Evolutionary conservation across 2,329 filamentous ascomycete genomes (phyloP).

Genomic region (Capronia epimyces): DNA sequence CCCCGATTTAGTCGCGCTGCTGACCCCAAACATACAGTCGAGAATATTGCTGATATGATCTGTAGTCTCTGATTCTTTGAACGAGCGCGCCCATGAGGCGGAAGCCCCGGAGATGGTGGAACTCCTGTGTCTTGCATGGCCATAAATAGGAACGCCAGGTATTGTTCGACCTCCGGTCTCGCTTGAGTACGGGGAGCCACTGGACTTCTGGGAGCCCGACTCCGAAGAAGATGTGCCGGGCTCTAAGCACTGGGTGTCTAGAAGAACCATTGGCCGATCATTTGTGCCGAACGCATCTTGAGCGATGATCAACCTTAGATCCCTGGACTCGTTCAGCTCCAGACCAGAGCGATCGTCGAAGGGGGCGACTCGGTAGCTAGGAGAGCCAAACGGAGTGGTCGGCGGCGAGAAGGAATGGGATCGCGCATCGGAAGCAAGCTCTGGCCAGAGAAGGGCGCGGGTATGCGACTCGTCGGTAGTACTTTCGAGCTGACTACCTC

Average conservation of each 20-base stretch:
- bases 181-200: conserved; percentile 12
- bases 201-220: conserved; percentile 3
- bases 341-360: conserved; percentile 46
- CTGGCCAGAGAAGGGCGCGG: conserved; percentile 44
- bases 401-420: conserved; percentile 39
- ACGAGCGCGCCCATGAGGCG: conserved; percentile 36
- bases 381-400: conserved; percentile 35
- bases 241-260: conserved; percentile 37
- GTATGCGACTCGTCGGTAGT: conserved; percentile 48
- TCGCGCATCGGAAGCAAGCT: conserved; percentile 39
- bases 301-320: conserved; percentile 44
- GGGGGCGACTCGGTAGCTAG: conserved; percentile 39
- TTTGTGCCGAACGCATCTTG: conserved; percentile 46
- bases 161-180: conserved; percentile 32
- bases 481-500: conserved; percentile 35
- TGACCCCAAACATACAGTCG: conserved; percentile 58
- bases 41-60: conserved; percentile 49
- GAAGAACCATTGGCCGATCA: conserved; percentile 43
- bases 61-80: conserved; percentile 34
- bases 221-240: conserved; percentile 2
- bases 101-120: conserved; percentile 40
- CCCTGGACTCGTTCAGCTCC: conserved; percentile 41
- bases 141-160: conserved; percentile 35
- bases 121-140: conserved; percentile 41
- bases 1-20: conserved; percentile 53